Evolutionary conservation across 306 rosid species (phyloP).

Genomic region (Coriaria nepalensis): DNA sequence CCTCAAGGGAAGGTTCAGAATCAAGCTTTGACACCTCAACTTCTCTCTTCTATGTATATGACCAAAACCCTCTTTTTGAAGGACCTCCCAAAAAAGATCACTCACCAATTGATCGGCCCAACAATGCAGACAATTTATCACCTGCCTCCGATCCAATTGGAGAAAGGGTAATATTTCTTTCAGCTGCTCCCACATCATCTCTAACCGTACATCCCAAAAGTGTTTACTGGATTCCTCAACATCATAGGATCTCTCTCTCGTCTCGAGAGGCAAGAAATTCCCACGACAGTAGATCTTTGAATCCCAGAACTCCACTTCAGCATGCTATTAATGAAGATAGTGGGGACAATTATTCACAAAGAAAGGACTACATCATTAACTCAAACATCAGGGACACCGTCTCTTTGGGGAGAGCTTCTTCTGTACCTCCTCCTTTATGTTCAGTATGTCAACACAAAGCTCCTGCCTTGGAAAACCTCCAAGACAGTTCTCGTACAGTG

Average conservation of each 20-base stretch:
- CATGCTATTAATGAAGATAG: conserved; percentile 16
- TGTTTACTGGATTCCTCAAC: conserved; percentile 44
- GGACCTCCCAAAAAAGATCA: conserved; percentile 20
- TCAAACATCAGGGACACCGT: conserved; percentile 45
- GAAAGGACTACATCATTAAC: conserved; percentile 29
- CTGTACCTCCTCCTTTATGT: conserved; percentile 84
- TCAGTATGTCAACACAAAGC: conserved; percentile 75
- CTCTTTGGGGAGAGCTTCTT: conserved; percentile 56
- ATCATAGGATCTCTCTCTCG: conserved; percentile 21
- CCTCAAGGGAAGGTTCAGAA: conserved; percentile 35
- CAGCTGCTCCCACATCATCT: conserved; percentile 25
- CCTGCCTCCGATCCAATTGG: conserved; percentile 28
- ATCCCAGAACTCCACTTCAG: conserved; percentile 30
- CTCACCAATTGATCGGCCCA: conserved; percentile 20
- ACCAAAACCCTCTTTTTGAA: conserved; percentile 75
- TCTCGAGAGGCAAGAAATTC: conserved; percentile 18
- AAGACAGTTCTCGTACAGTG: conserved; percentile 55
- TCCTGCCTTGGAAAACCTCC: conserved; percentile 93
- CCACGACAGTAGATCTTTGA: conserved; percentile 31
- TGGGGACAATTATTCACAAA: conserved; percentile 23
- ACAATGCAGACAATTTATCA: conserved; percentile 27
- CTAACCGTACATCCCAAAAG: conserved; percentile 25
- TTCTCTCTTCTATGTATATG: conserved; percentile 60
- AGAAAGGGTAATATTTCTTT: conserved; percentile 30
- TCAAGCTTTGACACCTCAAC: conserved; percentile 46